Conservation (phyloP, 345 rosid species). For the Abelmoschus esculentus region DNA sequence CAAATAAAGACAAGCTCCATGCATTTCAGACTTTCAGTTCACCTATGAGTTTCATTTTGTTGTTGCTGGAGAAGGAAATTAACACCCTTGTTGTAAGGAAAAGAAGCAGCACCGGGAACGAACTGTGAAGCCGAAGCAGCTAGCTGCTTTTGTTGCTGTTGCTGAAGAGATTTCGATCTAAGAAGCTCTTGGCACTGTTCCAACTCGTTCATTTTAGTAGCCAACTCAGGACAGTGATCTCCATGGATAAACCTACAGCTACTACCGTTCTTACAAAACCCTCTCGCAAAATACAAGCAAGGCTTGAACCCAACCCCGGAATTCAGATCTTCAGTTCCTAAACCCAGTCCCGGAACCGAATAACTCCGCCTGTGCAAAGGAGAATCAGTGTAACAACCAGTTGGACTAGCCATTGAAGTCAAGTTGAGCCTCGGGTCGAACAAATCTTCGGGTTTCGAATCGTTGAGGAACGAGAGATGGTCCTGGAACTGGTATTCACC, state of each 20-base stretch:
- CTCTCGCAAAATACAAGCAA: slow-evolving; percentile 53
- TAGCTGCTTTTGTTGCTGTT: slow-evolving; percentile 31
- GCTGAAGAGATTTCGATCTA: slow-evolving; percentile 36
- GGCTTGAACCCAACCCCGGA: slow-evolving; percentile 51
- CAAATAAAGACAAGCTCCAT: background rate
- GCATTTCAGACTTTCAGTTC: background rate
- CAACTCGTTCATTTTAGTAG: slow-evolving; percentile 30
- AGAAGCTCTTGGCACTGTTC: slow-evolving; percentile 46
- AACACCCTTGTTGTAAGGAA: slow-evolving; percentile 38
- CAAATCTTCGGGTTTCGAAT: slow-evolving; percentile 33
- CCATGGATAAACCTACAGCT: slow-evolving; percentile 53
- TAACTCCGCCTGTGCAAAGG: slow-evolving; percentile 32
- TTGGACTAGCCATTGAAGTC: slow-evolving; percentile 12
- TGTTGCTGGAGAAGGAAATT: slow-evolving; percentile 38
- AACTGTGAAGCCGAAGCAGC: slow-evolving; percentile 30
- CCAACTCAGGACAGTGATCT: slow-evolving; percentile 20
- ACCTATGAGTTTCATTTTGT: slow-evolving; percentile 47
- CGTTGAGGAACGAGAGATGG: slow-evolving; percentile 45
- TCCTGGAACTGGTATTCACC: slow-evolving; percentile 45
- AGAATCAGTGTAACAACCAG: slow-evolving; percentile 13
- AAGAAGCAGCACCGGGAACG: slow-evolving; percentile 32
- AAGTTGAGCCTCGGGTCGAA: slow-evolving; percentile 11
- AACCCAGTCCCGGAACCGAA: slow-evolving; percentile 37
- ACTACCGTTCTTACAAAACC: slow-evolving; percentile 61
- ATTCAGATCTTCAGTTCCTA: slow-evolving; percentile 36